phyloP scores from a whole-genome alignment of 2,329 filamentous ascomycete genomes.

The Acephala macrosclerotiorum region DNA sequence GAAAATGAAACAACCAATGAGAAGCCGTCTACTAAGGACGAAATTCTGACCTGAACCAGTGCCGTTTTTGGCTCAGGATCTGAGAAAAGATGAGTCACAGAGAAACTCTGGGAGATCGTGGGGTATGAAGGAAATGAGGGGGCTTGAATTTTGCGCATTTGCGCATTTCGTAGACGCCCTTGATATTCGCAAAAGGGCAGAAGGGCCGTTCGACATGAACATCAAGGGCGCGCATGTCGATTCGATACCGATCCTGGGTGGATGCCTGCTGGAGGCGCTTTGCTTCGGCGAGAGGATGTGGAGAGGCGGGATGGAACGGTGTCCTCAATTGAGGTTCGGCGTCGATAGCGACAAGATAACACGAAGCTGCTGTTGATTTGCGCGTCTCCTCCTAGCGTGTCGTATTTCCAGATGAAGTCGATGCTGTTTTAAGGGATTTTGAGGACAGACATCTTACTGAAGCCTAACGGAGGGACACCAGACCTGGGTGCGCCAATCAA shows the following conservation, averaged over 20 bases:
- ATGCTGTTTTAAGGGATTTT: not conserved
- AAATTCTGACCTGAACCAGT: not conserved
- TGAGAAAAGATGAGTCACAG: slow-evolving; percentile 11
- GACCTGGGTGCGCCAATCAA: slow-evolving; percentile 1
- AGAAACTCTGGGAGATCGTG: slow-evolving; percentile 9
- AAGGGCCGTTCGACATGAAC: not conserved
- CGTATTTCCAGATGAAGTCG: slow-evolving; percentile 1
- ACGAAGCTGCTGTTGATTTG: not conserved
- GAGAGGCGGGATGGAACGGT: not conserved
- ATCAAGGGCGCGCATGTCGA: slow-evolving; percentile 4
- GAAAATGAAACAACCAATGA: slow-evolving; percentile 3
- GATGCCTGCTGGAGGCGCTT: not conserved
- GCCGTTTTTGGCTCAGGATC: not conserved
- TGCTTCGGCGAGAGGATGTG: not conserved
- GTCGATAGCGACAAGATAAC: not conserved
- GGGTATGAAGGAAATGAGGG: slow-evolving; percentile 13
- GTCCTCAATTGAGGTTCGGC: not conserved
- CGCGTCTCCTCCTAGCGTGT: slow-evolving; percentile 1
- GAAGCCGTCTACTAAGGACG: not conserved
- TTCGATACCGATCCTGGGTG: not conserved
- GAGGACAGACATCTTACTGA: not conserved
- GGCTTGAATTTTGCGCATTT: not conserved
- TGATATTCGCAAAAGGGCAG: not conserved
- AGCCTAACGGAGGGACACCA: not conserved
- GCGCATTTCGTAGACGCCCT: not conserved